These are phyloP conservation scores for Rosa multiflora DNA, from an alignment of 306 rosid species.

Conservation along the genomic window DNA sequence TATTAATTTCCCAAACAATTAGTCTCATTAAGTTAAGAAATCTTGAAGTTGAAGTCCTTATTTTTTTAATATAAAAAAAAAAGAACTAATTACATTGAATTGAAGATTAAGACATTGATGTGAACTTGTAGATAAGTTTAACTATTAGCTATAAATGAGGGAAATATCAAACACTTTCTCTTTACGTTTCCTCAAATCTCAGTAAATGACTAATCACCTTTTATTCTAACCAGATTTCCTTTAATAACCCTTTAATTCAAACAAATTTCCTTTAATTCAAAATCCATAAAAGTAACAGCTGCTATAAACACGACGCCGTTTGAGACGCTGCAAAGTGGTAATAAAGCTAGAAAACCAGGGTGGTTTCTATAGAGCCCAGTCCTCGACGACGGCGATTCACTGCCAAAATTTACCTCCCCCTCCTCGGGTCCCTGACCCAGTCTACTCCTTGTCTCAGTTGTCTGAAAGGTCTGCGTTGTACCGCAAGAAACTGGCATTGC, in stretches of 20 bases:
- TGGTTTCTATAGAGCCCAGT: neutral
- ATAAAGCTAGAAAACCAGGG: constrained; percentile 5
- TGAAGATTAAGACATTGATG: neutral
- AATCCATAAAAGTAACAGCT: neutral
- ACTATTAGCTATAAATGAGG: neutral
- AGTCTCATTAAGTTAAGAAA: too few relatives aligned
- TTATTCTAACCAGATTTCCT: neutral
- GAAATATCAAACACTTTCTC: neutral
- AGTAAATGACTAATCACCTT: neutral
- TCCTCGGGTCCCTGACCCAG: neutral
- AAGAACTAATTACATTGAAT: too few relatives aligned
- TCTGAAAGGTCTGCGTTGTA: neutral
- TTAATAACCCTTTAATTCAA: neutral
- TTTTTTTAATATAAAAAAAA: too few relatives aligned
- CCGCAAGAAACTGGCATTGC: neutral
- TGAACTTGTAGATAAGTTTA: neutral
- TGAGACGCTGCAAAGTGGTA: neutral
- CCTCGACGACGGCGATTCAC: constrained; percentile 34
- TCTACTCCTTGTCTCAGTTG: neutral
- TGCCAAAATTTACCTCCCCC: constrained; percentile 12
- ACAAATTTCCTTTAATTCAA: neutral
- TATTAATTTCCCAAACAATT: too few relatives aligned
- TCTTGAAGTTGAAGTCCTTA: too few relatives aligned
- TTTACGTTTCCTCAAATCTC: neutral
- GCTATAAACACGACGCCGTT: neutral